Conservation (phyloP, 192 early-diverging fungal species). For the Entomortierella chlamydospora region DNA sequence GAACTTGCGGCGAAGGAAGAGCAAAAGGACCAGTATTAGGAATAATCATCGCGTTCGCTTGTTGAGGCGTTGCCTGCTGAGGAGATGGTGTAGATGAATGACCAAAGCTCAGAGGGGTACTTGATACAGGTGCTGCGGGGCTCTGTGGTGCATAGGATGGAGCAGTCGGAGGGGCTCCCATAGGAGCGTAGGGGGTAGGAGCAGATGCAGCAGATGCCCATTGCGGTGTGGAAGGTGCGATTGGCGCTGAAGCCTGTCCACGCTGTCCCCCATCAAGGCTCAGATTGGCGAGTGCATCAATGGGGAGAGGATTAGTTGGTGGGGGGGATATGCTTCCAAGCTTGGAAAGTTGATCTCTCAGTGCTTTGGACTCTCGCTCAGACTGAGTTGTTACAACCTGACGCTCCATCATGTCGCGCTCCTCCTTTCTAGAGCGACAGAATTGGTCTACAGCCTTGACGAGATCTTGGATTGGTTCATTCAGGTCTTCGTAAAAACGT, state of each 20-base stretch:
- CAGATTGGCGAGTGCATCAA: constrained; percentile 28
- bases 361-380: constrained; percentile 67
- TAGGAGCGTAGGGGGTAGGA: constrained; percentile 11
- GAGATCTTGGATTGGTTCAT: constrained; percentile 67
- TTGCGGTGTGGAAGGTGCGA: constrained; percentile 7
- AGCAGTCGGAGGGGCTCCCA: constrained; percentile 30
- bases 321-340: constrained; percentile 28
- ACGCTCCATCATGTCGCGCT: constrained; percentile 66
- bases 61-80: constrained; percentile 30
- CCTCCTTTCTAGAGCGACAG: constrained; percentile 66
- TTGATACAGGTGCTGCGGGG: neutral
- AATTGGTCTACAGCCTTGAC: constrained; percentile 67
- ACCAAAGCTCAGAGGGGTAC: constrained; percentile 13
- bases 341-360: constrained; percentile 72
- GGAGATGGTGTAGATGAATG: constrained; percentile 7
- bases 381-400: constrained; percentile 64
- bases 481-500: constrained; percentile 76
- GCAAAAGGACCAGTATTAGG: constrained; percentile 49
- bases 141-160: constrained; percentile 39
- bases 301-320: constrained; percentile 4
- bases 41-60: constrained; percentile 22
- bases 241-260: neutral
- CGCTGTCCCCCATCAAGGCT: no score
- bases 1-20: constrained; percentile 12
- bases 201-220: constrained; percentile 25